Base-by-base conservation (phyloP, 345 rosid genomes). In the Barbarea vulgaris region DNA sequence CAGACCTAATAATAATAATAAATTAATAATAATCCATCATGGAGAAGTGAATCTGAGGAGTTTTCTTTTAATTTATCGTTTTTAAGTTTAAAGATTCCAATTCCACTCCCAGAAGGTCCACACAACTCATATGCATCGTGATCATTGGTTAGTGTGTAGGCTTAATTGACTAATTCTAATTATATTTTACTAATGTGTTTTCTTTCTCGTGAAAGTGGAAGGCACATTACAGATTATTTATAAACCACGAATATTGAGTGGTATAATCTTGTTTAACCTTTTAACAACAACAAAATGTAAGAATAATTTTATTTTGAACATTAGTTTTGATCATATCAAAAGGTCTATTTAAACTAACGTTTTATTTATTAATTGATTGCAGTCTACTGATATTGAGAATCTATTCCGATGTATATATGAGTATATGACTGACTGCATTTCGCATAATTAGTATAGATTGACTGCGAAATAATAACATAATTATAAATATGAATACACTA, bases 11-110 rank as follows among this genome's bases (percentile, higher is more conserved):
- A 8, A 67, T 18, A 24, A 24, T 24, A 37, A 47, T 1, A 30
- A 65, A n/a, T n/a, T n/a, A n/a, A n/a, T n/a, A n/a, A n/a, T n/a
- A n/a, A n/a, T 7, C 7, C 27, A 44, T 57, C 74, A 70, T 70
- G 66, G 22, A 34, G 46, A 60, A 71, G 56, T 71, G 75, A 71
- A 60, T 71, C 68, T 60, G n/a, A n/a, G 48, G 58, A 59, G 64
- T 70, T 70, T 70, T 42, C 15, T 31, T 56, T 56, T 6, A 6
- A n/a, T 68, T 53, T 7, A 41, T 37, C 21, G 57, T 60, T 46
- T 18, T 3, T 7, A 10, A 47, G 4, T 61, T 25, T 18, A 36
- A 67, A 75, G 74, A 75, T 75, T 68, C 74, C 63, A 60, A 52
- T 50, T 59, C 79, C 69, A 39, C 63, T 60, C 4, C 51, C 5